These are phyloP conservation scores for Termitomyces sp. DNA, from an alignment of 768 basidiomycete species.

Conservation along the genomic window DNA sequence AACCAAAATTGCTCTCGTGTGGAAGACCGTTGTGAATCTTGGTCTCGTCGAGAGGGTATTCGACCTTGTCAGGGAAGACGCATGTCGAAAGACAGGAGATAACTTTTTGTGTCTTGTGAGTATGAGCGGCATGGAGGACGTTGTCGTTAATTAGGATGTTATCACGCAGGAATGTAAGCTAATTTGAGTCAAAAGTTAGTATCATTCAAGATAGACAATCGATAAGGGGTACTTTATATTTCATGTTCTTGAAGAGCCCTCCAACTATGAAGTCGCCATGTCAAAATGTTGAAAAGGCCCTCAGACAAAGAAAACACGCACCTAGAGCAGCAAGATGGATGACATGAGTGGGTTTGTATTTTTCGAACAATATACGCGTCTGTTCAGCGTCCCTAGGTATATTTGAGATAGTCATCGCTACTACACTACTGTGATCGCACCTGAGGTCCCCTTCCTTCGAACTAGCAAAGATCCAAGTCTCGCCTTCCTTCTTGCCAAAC, in stretches of 20 bases:
- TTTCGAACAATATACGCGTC: conserved; percentile 75
- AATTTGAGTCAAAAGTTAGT: not conserved
- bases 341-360: conserved; percentile 92
- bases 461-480: conserved; percentile 83
- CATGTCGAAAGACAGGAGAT: conserved; percentile 97
- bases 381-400: conserved; percentile 58
- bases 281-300: not conserved
- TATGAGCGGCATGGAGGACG: conserved; percentile 73
- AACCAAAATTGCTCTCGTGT: conserved; percentile 94
- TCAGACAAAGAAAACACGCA: conserved; percentile 28
- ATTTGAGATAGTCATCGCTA: not conserved
- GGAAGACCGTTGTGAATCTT: conserved; percentile 93
- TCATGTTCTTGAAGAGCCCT: conserved; percentile 95
- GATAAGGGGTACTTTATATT: conserved; percentile 63
- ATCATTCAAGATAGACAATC: not conserved
- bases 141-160: conserved; percentile 97
- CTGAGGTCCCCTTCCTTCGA: conserved; percentile 83
- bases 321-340: conserved; percentile 95
- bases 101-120: conserved; percentile 65
- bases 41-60: conserved; percentile 88
- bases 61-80: conserved; percentile 94
- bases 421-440: conserved; percentile 31
- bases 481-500: conserved; percentile 72
- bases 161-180: conserved; percentile 91
- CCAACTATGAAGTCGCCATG: conserved; percentile 55